phyloP scores from a whole-genome alignment of 257 asterid species.

The Linderniella brevidens region DNA sequence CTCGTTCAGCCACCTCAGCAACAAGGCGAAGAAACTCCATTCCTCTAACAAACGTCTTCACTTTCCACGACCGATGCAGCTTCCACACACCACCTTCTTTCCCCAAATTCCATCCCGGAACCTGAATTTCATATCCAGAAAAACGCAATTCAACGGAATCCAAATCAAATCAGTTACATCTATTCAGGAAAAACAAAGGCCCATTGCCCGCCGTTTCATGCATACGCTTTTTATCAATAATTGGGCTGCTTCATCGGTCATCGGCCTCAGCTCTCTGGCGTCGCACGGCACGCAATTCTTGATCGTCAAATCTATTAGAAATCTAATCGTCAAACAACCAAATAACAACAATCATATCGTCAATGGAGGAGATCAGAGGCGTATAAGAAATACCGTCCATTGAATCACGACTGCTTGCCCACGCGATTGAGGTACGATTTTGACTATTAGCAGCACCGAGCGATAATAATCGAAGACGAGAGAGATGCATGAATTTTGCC shows the following conservation, averaged over 20 bases:
- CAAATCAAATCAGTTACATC: background rate
- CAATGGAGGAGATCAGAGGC: too few species aligned
- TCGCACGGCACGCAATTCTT: conserved; percentile 76
- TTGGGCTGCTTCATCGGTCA: conserved; percentile 48
- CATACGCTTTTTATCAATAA: conserved; percentile 28
- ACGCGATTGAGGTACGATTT: too few species aligned
- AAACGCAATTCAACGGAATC: background rate
- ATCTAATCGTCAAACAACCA: too few species aligned
- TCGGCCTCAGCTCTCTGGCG: conserved; percentile 44
- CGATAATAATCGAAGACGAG: too few species aligned
- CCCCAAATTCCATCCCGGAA: conserved; percentile 69
- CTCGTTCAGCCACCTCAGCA: conserved; percentile 81
- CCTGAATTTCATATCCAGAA: conserved; percentile 20
- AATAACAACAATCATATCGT: too few species aligned
- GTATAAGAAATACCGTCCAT: too few species aligned
- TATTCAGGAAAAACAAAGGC: background rate
- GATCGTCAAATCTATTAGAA: conserved; percentile 46
- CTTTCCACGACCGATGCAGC: conserved; percentile 81
- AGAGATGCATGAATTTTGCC: too few species aligned
- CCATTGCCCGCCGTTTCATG: background rate
- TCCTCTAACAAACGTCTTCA: conserved; percentile 72
- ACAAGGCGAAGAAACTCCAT: conserved; percentile 66
- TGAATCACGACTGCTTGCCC: too few species aligned
- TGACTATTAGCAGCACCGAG: too few species aligned
- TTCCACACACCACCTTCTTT: conserved; percentile 43